Evolutionary conservation across 257 asterid genomes (phyloP).

Genomic region (Rubia yunnanensis): DNA sequence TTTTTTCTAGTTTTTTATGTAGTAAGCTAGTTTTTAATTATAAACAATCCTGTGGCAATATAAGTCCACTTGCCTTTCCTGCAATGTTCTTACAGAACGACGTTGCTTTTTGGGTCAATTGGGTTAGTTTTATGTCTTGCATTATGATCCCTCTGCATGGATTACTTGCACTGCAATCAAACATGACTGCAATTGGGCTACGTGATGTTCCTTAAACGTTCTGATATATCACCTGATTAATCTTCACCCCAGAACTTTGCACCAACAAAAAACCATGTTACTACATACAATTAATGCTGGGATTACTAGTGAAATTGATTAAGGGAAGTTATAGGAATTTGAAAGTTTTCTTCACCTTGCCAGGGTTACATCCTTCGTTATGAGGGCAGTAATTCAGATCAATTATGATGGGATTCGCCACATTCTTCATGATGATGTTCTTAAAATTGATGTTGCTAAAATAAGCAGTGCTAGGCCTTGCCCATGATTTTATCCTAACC

Average conservation of each 20-base stretch:
- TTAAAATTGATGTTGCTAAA: constrained; percentile 37
- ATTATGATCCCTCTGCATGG: constrained; percentile 45
- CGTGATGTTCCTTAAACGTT: constrained; percentile 56
- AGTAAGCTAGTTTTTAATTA: not conserved
- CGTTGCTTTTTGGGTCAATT: constrained; percentile 28
- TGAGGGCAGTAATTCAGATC: constrained; percentile 58
- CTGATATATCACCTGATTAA: constrained; percentile 45
- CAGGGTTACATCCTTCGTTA: constrained; percentile 41
- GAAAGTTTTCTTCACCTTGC: constrained; percentile 24
- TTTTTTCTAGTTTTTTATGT: no score
- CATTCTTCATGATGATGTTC: constrained; percentile 42
- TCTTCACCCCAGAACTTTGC: constrained; percentile 54
- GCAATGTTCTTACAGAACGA: constrained; percentile 43
- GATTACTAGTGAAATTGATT: no score
- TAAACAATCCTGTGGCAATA: constrained; percentile 39
- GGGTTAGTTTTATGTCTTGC: constrained; percentile 45
- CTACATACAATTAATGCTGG: no score
- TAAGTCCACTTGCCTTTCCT: constrained; percentile 32
- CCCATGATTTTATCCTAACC: constrained; percentile 58
- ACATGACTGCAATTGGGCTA: constrained; percentile 42
- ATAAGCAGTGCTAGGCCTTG: constrained; percentile 48
- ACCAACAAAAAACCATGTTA: not conserved
- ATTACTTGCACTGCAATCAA: constrained; percentile 51
- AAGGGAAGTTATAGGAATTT: not conserved
- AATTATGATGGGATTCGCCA: constrained; percentile 54